Percentiles rank a stretch among this genome's conserved stretches.
phyloP scores from a whole-genome alignment of 2,329 filamentous ascomycete genomes.

The Microcyclospora pomicola region DNA sequence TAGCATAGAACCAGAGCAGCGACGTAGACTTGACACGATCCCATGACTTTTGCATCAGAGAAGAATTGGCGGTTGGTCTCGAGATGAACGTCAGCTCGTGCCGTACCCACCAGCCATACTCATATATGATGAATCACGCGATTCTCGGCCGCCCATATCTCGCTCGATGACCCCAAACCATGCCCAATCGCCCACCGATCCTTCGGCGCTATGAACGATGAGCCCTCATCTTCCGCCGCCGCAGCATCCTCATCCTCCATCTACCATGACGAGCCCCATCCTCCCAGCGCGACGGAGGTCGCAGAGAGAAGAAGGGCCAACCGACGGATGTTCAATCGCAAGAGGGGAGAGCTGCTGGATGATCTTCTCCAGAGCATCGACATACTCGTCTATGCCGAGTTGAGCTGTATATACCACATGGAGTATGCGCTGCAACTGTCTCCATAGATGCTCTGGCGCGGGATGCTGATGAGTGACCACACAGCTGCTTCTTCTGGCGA shows the following conservation, averaged over 20 bases:
- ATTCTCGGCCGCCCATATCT: too few relatives aligned
- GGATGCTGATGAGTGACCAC: constrained; percentile 6
- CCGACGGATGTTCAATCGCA: constrained; percentile 23
- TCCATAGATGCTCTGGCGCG: too few relatives aligned
- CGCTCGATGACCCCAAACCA: constrained; percentile 3
- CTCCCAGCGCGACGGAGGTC: constrained; percentile 10
- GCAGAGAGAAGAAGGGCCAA: constrained; percentile 18
- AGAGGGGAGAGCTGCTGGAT: constrained; percentile 37
- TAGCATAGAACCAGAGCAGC: too few relatives aligned
- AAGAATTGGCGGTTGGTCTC: too few relatives aligned
- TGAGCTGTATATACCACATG: constrained; percentile 49
- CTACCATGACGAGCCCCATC: constrained; percentile 3
- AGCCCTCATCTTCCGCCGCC: constrained; percentile 19
- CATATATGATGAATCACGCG: too few relatives aligned
- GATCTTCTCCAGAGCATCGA: constrained; percentile 44
- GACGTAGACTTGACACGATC: too few relatives aligned
- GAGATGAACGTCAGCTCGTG: too few relatives aligned
- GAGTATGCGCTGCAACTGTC: constrained; percentile 35
- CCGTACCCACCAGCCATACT: too few relatives aligned
- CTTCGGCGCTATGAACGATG: constrained; percentile 25
- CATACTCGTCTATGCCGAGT: constrained; percentile 46
- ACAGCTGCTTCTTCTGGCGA: constrained; percentile 42
- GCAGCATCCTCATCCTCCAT: constrained; percentile 6
- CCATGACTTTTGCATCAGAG: too few relatives aligned
- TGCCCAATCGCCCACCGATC: constrained; percentile 5